phyloP scores from a whole-genome alignment of 2,329 filamentous ascomycete species.

The Colletotrichum sp. region DNA sequence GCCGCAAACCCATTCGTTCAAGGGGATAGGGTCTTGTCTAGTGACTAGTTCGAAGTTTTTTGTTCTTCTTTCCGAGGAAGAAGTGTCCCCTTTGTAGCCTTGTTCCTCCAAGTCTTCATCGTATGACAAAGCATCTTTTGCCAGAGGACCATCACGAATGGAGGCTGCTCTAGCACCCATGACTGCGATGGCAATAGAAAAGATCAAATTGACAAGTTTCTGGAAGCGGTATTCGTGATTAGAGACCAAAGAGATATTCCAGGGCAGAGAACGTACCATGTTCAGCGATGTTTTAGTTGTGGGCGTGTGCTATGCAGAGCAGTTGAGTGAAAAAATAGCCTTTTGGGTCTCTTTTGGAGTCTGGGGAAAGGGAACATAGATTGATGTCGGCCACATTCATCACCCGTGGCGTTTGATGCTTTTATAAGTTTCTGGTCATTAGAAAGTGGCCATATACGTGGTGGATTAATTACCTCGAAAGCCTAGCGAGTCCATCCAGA shows the following conservation, averaged over 20 bases:
- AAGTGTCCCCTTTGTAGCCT: background rate
- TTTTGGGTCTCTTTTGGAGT: background rate
- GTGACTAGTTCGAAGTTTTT: background rate
- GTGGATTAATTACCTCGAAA: background rate
- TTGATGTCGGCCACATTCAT: background rate
- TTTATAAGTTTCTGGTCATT: background rate
- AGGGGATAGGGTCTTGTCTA: background rate
- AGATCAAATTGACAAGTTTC: background rate
- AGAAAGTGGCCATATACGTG: background rate
- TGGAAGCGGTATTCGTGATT: fast-evolving
- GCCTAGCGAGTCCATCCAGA: background rate
- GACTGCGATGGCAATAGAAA: background rate
- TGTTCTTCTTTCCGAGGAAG: background rate
- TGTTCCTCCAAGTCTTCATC: background rate
- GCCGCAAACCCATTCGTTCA: background rate
- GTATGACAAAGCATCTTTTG: background rate
- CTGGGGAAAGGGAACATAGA: background rate
- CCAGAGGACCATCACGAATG: background rate
- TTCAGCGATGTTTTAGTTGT: background rate
- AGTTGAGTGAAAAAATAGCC: background rate
- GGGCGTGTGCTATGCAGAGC: background rate
- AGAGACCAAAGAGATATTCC: background rate
- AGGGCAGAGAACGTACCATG: background rate
- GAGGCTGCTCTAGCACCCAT: background rate
- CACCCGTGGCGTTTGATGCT: background rate